Base-by-base conservation (phyloP, 1,284 basidiomycete species). In the Boletus subluridellus region DNA sequence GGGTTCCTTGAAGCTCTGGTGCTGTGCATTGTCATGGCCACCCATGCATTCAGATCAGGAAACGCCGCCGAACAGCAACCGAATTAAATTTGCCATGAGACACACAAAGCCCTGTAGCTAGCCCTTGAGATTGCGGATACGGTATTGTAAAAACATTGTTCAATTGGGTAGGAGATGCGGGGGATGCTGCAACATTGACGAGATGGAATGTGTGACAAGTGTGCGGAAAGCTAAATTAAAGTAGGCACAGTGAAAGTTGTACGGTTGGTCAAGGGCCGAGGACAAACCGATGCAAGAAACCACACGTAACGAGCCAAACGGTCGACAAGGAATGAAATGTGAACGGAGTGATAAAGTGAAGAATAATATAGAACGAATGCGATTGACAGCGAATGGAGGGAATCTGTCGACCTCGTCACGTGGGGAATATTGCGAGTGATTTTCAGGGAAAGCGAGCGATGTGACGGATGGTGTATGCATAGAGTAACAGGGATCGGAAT, bases 331-430 rank as follows among this genome's bases (percentile, higher is more conserved):
- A 58, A 47, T 55, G 62, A 54, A 64, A 60, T 60, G 64, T 66
- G 54, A 60, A 67, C 60, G 63, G 63, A 71, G 73, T 73, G 76
- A 86, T 86, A 87, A 86, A 81, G 77, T 86, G 83, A 86, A 82
- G 80, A 87, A 89, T 89, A 88, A 89, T 80, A 81, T 84, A 83
- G 76, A 82, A 80, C 74, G 76, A 78, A 77, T 76, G 76, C 78
- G 74, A 76, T 67, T 65, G 69, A 64, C 64, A 68, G 63, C 63
- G 69, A 67, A 72, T 71, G 55, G 62, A 69, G 62, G 62, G 64
- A 68, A 71, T 65, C 66, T 72, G 76, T 75, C 75, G 74, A 74
- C 76, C 75, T 77, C 75, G 74, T 77, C 76, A 74, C 75, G 73
- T 73, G 73, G 56, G 60, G 65, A 66, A 66, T 65, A 51, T 63